Evolutionary conservation across 345 rosid genomes (phyloP).

Genomic region (Citropsis articulata): DNA sequence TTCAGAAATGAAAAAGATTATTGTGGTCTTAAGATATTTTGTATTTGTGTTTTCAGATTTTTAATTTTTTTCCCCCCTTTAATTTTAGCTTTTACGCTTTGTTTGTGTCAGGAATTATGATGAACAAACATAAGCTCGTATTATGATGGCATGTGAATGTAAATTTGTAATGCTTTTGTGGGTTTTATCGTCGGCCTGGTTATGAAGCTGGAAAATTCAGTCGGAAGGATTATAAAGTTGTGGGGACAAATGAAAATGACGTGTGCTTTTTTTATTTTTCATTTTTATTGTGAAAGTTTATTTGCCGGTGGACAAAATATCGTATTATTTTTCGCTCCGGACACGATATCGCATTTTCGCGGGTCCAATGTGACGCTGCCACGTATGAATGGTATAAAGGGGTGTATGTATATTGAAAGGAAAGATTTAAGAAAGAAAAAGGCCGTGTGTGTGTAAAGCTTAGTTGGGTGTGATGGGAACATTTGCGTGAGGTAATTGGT

Average conservation of each 20-base stretch:
- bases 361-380: constrained; percentile 14
- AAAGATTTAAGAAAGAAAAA: too few species aligned
- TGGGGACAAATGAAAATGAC: constrained; percentile 21
- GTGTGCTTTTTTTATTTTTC: neutral
- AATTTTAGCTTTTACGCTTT: neutral
- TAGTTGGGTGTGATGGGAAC: constrained; percentile 23
- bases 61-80: neutral
- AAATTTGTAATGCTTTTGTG: constrained; percentile 11
- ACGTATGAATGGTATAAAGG: constrained; percentile 14
- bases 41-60: neutral
- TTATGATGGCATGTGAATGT: constrained; percentile 28
- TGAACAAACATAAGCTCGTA: neutral
- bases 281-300: constrained; percentile 17
- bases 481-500: constrained; percentile 25
- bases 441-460: constrained; percentile 8
- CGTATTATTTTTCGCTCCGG: constrained; percentile 13
- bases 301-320: constrained; percentile 2
- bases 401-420: too few species aligned
- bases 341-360: neutral
- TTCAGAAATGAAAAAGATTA: constrained; percentile 30
- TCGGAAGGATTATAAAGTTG: constrained; percentile 9
- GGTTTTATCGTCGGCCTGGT: constrained; percentile 7
- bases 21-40: constrained; percentile 25
- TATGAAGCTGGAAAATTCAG: constrained; percentile 13
- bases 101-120: neutral